Evolutionary conservation across 768 basidiomycete species (phyloP).

Genomic region (Crepidotus variabilis): DNA sequence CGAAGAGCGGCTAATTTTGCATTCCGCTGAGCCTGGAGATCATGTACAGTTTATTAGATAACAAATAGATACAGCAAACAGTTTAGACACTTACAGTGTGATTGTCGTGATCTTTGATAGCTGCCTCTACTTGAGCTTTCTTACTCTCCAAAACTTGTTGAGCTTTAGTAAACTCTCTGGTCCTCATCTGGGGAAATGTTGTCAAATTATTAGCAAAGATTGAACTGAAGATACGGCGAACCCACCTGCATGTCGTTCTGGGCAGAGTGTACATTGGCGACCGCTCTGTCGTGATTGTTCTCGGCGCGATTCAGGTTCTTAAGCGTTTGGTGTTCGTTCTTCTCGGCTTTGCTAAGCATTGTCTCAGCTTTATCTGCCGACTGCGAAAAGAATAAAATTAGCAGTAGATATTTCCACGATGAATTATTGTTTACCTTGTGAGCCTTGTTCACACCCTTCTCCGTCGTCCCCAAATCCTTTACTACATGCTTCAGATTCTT

Average conservation of each 20-base stretch:
- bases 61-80: no score
- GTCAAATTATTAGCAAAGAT: neutral
- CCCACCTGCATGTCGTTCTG: constrained; percentile 41
- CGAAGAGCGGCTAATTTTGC: constrained; percentile 15
- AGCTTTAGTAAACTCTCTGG: constrained; percentile 14
- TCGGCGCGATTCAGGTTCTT: constrained; percentile 49
- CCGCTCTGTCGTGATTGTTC: constrained; percentile 47
- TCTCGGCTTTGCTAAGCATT: constrained; percentile 38
- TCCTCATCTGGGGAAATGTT: constrained; percentile 11
- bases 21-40: constrained; percentile 12
- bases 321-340: constrained; percentile 47
- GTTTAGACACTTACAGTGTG: constrained; percentile 15
- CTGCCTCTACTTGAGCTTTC: constrained; percentile 19
- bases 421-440: constrained; percentile 37
- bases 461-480: constrained; percentile 48
- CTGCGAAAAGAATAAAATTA: constrained; percentile 5
- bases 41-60: no score
- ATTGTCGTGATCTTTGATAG: constrained; percentile 17
- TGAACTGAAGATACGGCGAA: constrained; percentile 1
- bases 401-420: neutral
- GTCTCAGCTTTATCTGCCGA: constrained; percentile 13
- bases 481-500: constrained; percentile 45
- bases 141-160: constrained; percentile 20
- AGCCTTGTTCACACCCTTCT: constrained; percentile 51
- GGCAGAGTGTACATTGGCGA: constrained; percentile 37